Base-by-base conservation (phyloP, 2,329 filamentous ascomycete species). In the Diaporthe sp. region DNA sequence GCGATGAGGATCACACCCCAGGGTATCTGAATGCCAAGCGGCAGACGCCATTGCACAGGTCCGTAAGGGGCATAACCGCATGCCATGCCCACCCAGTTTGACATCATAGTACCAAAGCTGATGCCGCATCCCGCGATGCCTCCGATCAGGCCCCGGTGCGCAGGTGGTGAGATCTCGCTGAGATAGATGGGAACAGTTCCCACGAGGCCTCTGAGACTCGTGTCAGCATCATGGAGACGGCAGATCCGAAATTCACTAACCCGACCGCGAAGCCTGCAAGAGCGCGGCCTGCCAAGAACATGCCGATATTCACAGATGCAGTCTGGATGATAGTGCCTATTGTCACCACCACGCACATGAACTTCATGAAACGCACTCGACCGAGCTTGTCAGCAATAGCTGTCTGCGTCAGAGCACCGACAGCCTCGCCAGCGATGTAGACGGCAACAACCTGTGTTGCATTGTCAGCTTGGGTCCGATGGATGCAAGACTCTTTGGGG, bases 351-450 rank as follows among this genome's bases (percentile, higher is more conserved):
- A 88, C 76, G 77, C 88, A 90, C 81, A 88, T 85, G 53, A 89
- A 75, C 76, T 87, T 83, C 86, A 89, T 88, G 77, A 90, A 89
- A 2, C 86, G 84, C 56, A 89, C 84, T 13, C 88, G 86, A 13
- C 88, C 88, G 6, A 88, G 84, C 78, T 80, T 84, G 76, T 92
- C 89, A 12, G 85, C 89, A 25, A 90, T 80, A 7, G 85, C 83
- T 4, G 87, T 90, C 77, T 91, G 89, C 0, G 82, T 82, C 10
- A 90, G 75, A 22, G 89, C 88, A 1, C 90, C 89, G 7, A 87
- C 80, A 17, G 88, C 88, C 79, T 92, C 89, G 37, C 90, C 90
- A 8, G 89, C 89, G 74, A 91, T 90, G 77, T 91, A 91, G 4
- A 90, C 86, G 8, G 89, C 84, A 4, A 90, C 88, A 2, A 91